Base-by-base conservation (phyloP, 768 basidiomycete species). In the Dendrothele bispora region DNA sequence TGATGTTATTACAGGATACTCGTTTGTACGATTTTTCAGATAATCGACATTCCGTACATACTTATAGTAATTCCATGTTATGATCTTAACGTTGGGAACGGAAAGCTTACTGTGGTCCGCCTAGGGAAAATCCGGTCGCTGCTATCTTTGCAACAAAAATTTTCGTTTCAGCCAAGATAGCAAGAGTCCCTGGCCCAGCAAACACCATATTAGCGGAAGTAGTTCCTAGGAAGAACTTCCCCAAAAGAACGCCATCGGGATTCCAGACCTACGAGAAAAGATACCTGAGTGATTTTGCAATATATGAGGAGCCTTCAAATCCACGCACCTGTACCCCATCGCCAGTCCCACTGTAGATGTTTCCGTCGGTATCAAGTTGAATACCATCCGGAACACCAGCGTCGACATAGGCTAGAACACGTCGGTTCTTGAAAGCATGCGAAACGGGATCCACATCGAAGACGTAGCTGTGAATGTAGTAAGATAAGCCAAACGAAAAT, bases 311-410 rank as follows among this genome's bases (percentile, higher is more conserved):
- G 43, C 36, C 32, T 36, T 37, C 39, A 43, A 36, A 25, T 42
- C 12, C 15, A 52, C 70, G 44, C 28, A 82, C 83, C 22, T 86
- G 79, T 1, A 80, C 75, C 30, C 86, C 86, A 48, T 88, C 87
- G 5, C 73, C 79, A 38, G 70, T 72, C 3, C 77, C 75, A 0
- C 71, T 61, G 50, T 72, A 82, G 5, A 82, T 63, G 53, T 82
- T 81, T 1, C 77, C 78, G 0, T 66, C 55, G 3, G 62, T 68
- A 51, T 82, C 81, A 1, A 78, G 61, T 51, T 79, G 72, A 35
- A 80, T 60, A 21, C 81, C 80, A 44, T 80, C 79, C 0, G 79
- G 72, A 7, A 36, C 34, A 1, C 78, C 79, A 20, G 74, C 62
- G 54, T 80, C 80, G 4, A 61, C 55, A 55, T 71, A 80, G 0